Conservation (phyloP, 768 basidiomycete genomes). For the Termitomyces sp. region DNA sequence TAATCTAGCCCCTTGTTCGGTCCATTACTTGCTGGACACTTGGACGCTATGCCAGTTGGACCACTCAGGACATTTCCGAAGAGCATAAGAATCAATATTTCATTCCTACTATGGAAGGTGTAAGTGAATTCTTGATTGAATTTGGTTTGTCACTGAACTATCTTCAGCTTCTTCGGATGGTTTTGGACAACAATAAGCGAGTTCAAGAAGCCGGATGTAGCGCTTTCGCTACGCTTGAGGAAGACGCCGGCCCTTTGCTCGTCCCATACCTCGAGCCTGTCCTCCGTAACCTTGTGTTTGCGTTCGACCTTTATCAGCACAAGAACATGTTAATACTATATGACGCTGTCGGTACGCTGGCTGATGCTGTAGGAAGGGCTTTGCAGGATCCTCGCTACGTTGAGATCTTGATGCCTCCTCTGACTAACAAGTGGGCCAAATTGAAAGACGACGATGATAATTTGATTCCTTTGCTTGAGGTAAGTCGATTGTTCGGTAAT, state of each 20-base stretch:
- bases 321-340: conserved; percentile 99
- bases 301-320: conserved; percentile 98
- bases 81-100: conserved; percentile 91
- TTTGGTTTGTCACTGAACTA: background rate
- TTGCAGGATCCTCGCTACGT: conserved; percentile 84
- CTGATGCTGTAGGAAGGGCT: conserved; percentile 91
- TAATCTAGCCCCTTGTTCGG: conserved; percentile 82
- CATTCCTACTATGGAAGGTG: conserved; percentile 97
- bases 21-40: conserved; percentile 99
- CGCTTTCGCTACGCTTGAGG: conserved; percentile 97
- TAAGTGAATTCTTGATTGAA: conserved; percentile 29
- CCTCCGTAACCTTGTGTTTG: conserved; percentile 89
- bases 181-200: conserved; percentile 96
- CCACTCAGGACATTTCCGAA: conserved; percentile 77
- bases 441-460: conserved; percentile 90
- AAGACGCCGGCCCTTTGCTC: conserved; percentile 89
- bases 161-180: conserved; percentile 91
- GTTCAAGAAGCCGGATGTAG: conserved; percentile 99
- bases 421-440: conserved; percentile 87
- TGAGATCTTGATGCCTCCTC: conserved; percentile 94
- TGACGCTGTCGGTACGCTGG: conserved; percentile 97
- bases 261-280: conserved; percentile 95
- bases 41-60: conserved; percentile 98
- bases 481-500: conserved; percentile 26
- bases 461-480: conserved; percentile 93